phyloP scores from a whole-genome alignment of 257 asterid species.

The Avicennia marina region DNA sequence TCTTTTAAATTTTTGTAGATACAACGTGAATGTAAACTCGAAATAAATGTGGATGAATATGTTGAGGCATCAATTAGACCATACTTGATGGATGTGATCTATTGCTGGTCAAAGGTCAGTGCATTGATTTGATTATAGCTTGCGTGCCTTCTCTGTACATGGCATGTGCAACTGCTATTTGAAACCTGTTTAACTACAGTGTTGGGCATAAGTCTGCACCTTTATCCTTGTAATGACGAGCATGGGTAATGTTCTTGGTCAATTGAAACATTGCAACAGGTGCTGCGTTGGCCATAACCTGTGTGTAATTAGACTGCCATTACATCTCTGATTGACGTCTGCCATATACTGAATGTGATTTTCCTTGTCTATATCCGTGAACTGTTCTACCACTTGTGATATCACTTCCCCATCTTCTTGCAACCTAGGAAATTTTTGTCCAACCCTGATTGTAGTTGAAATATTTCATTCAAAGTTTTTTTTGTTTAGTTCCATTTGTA shows the following conservation, averaged over 20 bases:
- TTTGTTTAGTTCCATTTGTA: background rate
- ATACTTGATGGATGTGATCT: conserved; percentile 90
- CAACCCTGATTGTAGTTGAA: background rate
- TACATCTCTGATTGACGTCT: background rate
- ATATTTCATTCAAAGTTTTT: no score
- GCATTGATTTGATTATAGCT: conserved; percentile 4
- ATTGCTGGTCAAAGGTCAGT: conserved; percentile 96
- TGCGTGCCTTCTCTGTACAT: conserved; percentile 1
- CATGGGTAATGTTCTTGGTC: background rate
- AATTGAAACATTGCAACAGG: background rate
- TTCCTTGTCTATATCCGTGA: background rate
- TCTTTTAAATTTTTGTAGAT: conserved; percentile 54
- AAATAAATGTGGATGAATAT: conserved; percentile 86
- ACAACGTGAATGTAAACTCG: conserved; percentile 97
- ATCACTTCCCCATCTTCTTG: background rate
- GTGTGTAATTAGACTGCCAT: background rate
- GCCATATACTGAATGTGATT: background rate
- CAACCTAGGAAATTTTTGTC: background rate
- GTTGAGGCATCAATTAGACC: conserved; percentile 94
- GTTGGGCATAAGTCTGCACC: background rate
- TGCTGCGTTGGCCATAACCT: background rate
- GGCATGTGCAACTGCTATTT: conserved; percentile 5
- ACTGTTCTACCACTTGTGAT: background rate
- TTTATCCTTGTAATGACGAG: background rate
- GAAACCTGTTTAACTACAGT: background rate